Evolutionary conservation across 2,329 filamentous ascomycete genomes (phyloP).

Genomic region (Aureobasidium mangrovei): DNA sequence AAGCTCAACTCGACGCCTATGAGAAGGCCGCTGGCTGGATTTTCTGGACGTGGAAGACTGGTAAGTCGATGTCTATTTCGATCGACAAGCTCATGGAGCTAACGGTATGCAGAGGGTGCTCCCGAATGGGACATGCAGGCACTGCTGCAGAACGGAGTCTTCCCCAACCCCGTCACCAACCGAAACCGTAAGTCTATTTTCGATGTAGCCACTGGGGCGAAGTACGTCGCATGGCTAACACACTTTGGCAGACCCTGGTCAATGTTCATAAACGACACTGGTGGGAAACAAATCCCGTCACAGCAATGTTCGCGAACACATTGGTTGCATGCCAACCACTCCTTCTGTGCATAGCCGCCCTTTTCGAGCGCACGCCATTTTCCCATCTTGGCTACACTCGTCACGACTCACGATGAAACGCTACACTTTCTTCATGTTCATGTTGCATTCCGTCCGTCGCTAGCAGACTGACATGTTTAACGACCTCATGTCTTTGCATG

Average conservation of each 20-base stretch:
- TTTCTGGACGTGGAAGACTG: constrained; percentile 44
- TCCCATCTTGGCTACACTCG: background rate
- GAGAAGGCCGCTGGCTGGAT: constrained; percentile 42
- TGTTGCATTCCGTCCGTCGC: background rate
- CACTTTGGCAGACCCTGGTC: constrained; percentile 9
- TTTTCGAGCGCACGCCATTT: background rate
- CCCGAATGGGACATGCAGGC: constrained; percentile 43
- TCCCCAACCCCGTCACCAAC: constrained; percentile 20
- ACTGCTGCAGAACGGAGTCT: constrained; percentile 31
- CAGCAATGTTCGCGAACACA: too few relatives aligned
- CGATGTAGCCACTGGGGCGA: background rate
- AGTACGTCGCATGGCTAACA: background rate
- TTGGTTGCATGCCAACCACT: too few relatives aligned
- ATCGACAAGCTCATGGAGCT: background rate
- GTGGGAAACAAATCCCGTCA: background rate
- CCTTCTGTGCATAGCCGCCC: too few relatives aligned
- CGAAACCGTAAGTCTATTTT: constrained; percentile 19
- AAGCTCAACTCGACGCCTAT: constrained; percentile 39
- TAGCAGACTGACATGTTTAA: background rate
- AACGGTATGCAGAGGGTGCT: constrained; percentile 29
- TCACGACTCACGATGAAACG: constrained; percentile 3
- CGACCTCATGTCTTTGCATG: background rate
- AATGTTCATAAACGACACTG: constrained; percentile 5
- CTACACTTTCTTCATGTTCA: background rate
- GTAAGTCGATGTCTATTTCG: background rate